These are phyloP conservation scores for Claviceps sp. DNA, from an alignment of 2,329 filamentous ascomycete species.

Conservation along the genomic window DNA sequence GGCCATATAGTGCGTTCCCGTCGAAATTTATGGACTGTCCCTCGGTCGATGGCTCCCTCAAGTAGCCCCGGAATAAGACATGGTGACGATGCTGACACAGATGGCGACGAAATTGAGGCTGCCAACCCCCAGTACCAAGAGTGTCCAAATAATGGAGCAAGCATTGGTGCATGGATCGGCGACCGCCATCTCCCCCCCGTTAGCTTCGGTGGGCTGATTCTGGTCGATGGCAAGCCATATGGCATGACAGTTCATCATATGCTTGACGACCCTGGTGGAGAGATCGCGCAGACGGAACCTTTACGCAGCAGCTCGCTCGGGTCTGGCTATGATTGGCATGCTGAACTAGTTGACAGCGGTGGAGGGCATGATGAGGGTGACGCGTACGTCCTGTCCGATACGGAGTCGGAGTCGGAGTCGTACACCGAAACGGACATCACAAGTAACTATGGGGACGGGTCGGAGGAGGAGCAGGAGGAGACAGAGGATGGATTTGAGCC, in stretches of 20 bases:
- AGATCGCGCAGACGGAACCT: slow-evolving; percentile 18
- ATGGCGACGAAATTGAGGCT: slow-evolving; percentile 26
- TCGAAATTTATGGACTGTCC: slow-evolving; percentile 21
- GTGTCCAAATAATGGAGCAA: slow-evolving; percentile 71
- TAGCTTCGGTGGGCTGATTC: slow-evolving; percentile 75
- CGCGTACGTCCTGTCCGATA: slow-evolving; percentile 48
- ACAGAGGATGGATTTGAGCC: slow-evolving; percentile 43
- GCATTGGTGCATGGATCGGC: slow-evolving; percentile 81
- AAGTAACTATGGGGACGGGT: slow-evolving; percentile 36
- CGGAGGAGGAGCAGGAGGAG: slow-evolving; percentile 39
- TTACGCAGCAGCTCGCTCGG: slow-evolving; percentile 26
- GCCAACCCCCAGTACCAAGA: slow-evolving; percentile 68
- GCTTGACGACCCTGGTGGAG: slow-evolving; percentile 57
- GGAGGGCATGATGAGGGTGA: slow-evolving; percentile 36
- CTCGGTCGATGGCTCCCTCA: slow-evolving; percentile 18
- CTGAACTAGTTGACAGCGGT: slow-evolving; percentile 27
- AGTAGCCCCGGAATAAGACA: slow-evolving; percentile 3
- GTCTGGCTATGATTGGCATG: slow-evolving; percentile 27
- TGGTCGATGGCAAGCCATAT: slow-evolving; percentile 72
- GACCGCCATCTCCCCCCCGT: slow-evolving; percentile 80
- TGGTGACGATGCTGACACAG: slow-evolving; percentile 24
- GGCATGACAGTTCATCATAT: slow-evolving; percentile 97
- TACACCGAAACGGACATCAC: slow-evolving; percentile 38
- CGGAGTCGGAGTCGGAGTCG: slow-evolving; percentile 45
- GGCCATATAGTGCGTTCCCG: slow-evolving; percentile 54